Evolutionary conservation across 495 filamentous ascomycete species (phyloP), one percentile per base, ranked within the genome.

Genomic region (Penicillium paxilli): DNA sequence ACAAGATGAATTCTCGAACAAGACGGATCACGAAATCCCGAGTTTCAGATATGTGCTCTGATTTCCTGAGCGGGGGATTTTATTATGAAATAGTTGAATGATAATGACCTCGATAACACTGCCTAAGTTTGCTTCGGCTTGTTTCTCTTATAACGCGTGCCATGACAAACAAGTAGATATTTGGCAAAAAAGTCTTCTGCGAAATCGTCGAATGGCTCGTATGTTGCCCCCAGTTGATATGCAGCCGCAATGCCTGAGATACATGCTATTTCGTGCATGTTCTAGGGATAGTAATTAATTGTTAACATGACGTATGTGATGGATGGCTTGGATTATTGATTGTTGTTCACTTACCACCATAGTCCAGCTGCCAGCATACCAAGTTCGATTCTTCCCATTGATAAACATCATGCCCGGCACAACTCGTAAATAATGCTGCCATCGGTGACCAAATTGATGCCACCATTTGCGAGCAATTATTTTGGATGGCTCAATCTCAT

Each of bases 391-490:
- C 54, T 80, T 78, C 1, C 87, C 87, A 54, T 93, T 85, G n/a
- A 93, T 76, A 28, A 90, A 83, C 88, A 87, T 88, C 82, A 93
- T 83, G 57, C 88, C 85, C 0, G 88, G 86, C 33, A 91, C 83
- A 6, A 93, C 90, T 8, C 86, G 77, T 0, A 86, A 66, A 65
- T 92, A 93, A 64, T 95, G 90, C 55, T 88, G 88, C 80, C 84
- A 92, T 30, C 83, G 75, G 62, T 95, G 90, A 17, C 89, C 88
- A 20, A 92, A 83, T 65, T 92, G 90, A 63, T 92, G 90, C 90
- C 90, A 93, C 87, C 87, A 90, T 59, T 92, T 87, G 44, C 76
- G 74, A 10, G 81, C 73, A 33, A 95, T 89, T 25, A 92, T 78
- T 57, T 88, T 91, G 40, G 66, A 66, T 49, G 80, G 63, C 59